phyloP scores from a whole-genome alignment of 2,329 filamentous ascomycete species.

The Metarhizium rileyi region DNA sequence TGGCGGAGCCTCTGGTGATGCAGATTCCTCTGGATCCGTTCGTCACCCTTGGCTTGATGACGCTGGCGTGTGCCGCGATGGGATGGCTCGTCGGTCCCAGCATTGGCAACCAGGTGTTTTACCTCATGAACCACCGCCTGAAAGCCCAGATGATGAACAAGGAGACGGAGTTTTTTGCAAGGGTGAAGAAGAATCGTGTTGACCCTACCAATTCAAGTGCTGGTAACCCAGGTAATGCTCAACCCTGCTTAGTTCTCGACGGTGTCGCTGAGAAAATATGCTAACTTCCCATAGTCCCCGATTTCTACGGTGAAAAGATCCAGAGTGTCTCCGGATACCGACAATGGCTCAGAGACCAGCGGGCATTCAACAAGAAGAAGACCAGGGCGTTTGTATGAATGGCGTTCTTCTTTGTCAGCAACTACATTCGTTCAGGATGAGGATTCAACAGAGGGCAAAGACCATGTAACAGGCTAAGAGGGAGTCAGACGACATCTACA shows the following conservation, averaged over 20 bases:
- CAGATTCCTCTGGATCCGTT: constrained; percentile 82
- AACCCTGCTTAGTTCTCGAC: background rate
- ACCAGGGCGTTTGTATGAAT: constrained; percentile 52
- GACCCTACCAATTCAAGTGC: constrained; percentile 84
- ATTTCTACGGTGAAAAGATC: constrained; percentile 99
- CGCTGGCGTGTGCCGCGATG: constrained; percentile 63
- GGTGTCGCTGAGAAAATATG: background rate
- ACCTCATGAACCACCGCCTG: constrained; percentile 60
- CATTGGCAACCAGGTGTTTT: constrained; percentile 72
- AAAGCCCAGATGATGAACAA: constrained; percentile 71
- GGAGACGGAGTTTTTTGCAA: constrained; percentile 86
- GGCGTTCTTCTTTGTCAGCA: constrained; percentile 1
- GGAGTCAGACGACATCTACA: background rate
- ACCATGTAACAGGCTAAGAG: background rate
- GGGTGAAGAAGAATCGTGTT: constrained; percentile 85
- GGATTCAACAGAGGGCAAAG: background rate
- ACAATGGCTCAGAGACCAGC: constrained; percentile 94
- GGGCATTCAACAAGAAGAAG: constrained; percentile 95
- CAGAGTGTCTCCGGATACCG: constrained; percentile 84
- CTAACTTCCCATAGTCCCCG: constrained; percentile 53
- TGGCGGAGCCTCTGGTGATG: constrained; percentile 60
- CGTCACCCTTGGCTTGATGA: constrained; percentile 72
- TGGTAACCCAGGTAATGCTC: constrained; percentile 61
- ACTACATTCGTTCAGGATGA: constrained; percentile 6
- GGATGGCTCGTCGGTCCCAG: constrained; percentile 86